Evolutionary conservation across 768 basidiomycete species (phyloP), one percentile per base, ranked within the genome.

Genomic region (Tricholomella constricta): DNA sequence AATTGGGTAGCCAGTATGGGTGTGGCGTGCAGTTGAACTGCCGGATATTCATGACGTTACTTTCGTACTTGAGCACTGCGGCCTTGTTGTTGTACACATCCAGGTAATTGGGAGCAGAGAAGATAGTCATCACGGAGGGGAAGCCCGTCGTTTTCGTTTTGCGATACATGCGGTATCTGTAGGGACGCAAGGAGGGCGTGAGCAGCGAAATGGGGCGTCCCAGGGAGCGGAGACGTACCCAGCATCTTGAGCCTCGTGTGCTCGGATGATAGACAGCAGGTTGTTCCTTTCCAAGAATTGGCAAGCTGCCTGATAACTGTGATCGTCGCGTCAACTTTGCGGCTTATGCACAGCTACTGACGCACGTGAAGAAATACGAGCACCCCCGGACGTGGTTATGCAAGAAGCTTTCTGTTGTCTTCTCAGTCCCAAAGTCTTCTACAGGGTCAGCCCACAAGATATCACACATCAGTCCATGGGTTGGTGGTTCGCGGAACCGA

Each of bases 51-150:
- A 98, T 91, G 49, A 96, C 94, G 65, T 99, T 99, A 69, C 91
- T 94, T 74, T 98, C 97, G 65, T 98, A 98, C 74, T 98, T 98
- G 65, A 99, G 83, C 19, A 99, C 95, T 0, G 97, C 97, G 1
- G 95, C 97, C 73, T 98, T 98, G 76, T 99, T 99, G 72, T 96
- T 94, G 73, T 98, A 98, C 17, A 98, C 93, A 64, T 98, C 97
- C 52, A 98, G 87, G 66, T 98, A 98, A 68, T 98, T 95, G 36
- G 97, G 97, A 7, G 95, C 95, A 14, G 92, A 95, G 75, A 99
- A 99, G 64, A 99, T 94, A n/a, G 96, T 98, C 94, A 99, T 98
- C 53, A 99, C 95, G 14, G 94, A 96, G 15, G 97, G 96, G 78
- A 99, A 98, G 6, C 96, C 95, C 0, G 95, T 98, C 17, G 92